Conservation (phyloP, 768 basidiomycete genomes). For the Mycena kentingensis region DNA sequence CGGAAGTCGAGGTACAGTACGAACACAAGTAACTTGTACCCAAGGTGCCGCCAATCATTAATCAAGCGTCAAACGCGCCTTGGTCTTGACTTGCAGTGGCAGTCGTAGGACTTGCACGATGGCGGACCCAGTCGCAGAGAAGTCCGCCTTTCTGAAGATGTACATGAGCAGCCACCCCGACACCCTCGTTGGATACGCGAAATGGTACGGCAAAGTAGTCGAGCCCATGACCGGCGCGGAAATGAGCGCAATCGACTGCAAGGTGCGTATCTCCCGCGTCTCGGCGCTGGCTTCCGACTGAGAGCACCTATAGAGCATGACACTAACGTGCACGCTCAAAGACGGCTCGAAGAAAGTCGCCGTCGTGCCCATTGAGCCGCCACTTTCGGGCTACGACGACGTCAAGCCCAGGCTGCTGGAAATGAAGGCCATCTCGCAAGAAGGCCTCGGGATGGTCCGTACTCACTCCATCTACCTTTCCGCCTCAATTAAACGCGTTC, state of each 20-base stretch:
- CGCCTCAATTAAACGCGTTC: background rate
- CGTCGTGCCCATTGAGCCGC: constrained; percentile 66
- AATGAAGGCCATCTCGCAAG: constrained; percentile 83
- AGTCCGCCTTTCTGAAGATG: constrained; percentile 74
- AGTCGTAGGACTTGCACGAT: background rate
- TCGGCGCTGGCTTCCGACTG: background rate
- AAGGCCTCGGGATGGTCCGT: constrained; percentile 76
- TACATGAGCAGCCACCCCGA: constrained; percentile 87
- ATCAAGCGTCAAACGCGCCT: too few species aligned
- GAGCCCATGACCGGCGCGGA: constrained; percentile 58
- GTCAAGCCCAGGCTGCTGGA: constrained; percentile 77
- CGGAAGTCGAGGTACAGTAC: constrained; percentile 14
- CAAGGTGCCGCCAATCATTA: too few species aligned
- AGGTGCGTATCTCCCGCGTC: constrained; percentile 42
- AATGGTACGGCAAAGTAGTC: constrained; percentile 68
- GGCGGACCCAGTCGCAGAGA: constrained; percentile 72
- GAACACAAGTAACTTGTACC: constrained; percentile 6
- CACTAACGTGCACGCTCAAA: constrained; percentile 61
- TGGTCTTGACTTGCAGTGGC: background rate
- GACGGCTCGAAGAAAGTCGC: constrained; percentile 49
- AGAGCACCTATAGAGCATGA: constrained; percentile 57
- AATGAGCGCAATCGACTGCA: constrained; percentile 70
- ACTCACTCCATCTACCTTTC: background rate
- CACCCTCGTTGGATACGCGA: constrained; percentile 82
- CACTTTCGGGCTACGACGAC: constrained; percentile 72